Percentiles rank a stretch among this genome's conserved stretches.
These are phyloP conservation scores for Santalum album DNA, from an alignment of 164 flowering plant genomes.

Conservation along the genomic window DNA sequence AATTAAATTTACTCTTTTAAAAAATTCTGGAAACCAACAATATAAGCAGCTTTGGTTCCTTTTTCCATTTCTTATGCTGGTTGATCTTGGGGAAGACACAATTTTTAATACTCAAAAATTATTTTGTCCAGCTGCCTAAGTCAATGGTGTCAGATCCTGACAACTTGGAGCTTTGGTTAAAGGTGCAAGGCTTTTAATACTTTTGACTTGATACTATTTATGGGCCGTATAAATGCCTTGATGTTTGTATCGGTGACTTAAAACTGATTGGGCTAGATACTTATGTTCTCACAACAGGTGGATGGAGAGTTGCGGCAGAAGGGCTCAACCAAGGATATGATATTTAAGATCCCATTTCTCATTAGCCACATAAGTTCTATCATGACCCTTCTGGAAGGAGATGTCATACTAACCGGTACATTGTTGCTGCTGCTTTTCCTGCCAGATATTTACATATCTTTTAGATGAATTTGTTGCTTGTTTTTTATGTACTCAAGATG, in stretches of 20 bases:
- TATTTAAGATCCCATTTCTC: conserved; percentile 83
- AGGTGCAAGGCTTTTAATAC: conserved; percentile 35
- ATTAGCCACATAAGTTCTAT: conserved; percentile 92
- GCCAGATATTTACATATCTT: neutral
- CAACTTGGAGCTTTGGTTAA: conserved; percentile 83
- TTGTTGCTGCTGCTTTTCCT: neutral
- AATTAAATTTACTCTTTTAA: too few species aligned
- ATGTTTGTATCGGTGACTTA: neutral
- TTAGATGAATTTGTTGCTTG: neutral
- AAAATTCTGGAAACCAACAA: too few species aligned
- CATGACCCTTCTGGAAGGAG: conserved; percentile 96
- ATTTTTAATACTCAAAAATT: neutral
- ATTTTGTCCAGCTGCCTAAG: conserved; percentile 50
- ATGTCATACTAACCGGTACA: conserved; percentile 92
- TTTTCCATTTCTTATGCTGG: too few species aligned
- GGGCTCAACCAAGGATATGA: conserved; percentile 90
- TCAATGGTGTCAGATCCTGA: conserved; percentile 71
- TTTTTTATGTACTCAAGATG: neutral
- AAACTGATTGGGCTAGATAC: neutral
- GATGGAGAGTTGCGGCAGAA: conserved; percentile 78
- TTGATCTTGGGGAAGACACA: too few species aligned
- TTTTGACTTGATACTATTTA: neutral
- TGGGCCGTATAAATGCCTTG: neutral
- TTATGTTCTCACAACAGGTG: conserved; percentile 38
- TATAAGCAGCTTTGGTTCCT: too few species aligned